A percentile compares a stretch with the other conserved stretches of the same genome.
These are phyloP conservation scores for Aspergillus felis DNA, from an alignment of 2,329 filamentous ascomycete genomes.

Conservation along the genomic window DNA sequence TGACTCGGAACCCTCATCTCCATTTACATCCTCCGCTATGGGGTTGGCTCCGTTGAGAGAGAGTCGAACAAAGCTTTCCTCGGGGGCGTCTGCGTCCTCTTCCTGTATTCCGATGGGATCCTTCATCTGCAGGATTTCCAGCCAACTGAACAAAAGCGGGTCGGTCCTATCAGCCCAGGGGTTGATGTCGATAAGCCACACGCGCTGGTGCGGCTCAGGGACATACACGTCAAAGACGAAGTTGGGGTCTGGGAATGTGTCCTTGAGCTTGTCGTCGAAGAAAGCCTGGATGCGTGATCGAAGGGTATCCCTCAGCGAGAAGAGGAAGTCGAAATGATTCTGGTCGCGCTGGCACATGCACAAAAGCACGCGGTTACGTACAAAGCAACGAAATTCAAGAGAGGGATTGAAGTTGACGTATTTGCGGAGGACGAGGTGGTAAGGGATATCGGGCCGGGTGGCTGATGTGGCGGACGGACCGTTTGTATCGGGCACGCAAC, in stretches of 20 bases:
- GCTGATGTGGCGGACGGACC: slow-evolving; percentile 11
- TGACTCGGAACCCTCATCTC: slow-evolving; percentile 24
- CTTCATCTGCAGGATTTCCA: slow-evolving; percentile 72
- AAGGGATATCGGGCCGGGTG: slow-evolving; percentile 53
- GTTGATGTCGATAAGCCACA: slow-evolving; percentile 90
- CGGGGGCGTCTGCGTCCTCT: slow-evolving; percentile 28
- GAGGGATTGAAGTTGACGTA: slow-evolving; percentile 85
- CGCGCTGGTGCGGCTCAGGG: slow-evolving; percentile 67
- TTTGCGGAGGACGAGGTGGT: slow-evolving; percentile 80
- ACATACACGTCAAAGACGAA: slow-evolving; percentile 94
- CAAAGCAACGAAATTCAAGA: slow-evolving; percentile 93
- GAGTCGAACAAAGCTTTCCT: slow-evolving; percentile 31
- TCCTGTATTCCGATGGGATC: slow-evolving; percentile 37
- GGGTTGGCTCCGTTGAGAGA: slow-evolving; percentile 25
- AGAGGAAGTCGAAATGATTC: slow-evolving; percentile 84
- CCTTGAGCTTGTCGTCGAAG: slow-evolving; percentile 68
- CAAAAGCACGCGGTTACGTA: slow-evolving; percentile 74
- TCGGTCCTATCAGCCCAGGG: slow-evolving; percentile 91
- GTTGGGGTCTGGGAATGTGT: slow-evolving; percentile 76
- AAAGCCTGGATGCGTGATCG: slow-evolving; percentile 68
- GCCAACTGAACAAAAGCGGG: slow-evolving; percentile 82
- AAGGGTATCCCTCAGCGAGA: slow-evolving; percentile 62
- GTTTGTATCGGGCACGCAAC: slow-evolving; percentile 48
- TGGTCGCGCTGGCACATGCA: slow-evolving; percentile 85
- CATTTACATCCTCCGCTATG: slow-evolving; percentile 5